Conservation (phyloP, 257 asterid species). For the Jaltomata sinuosa region DNA sequence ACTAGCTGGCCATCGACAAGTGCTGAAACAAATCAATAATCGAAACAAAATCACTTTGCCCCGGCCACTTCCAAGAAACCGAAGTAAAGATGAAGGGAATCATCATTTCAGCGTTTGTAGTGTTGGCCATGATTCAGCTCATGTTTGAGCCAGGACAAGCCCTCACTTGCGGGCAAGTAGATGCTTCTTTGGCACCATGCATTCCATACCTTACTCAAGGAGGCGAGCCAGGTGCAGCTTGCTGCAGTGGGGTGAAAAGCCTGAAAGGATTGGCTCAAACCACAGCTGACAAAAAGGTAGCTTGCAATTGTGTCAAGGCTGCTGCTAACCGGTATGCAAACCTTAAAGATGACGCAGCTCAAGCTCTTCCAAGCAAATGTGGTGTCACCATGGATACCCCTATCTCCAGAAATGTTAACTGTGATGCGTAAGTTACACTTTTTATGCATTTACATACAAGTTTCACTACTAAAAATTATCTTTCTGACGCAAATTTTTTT, state of each 20-base stretch:
- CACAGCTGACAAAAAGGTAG: slow-evolving; percentile 14
- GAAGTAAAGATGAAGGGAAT: slow-evolving; percentile 8
- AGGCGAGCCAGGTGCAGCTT: slow-evolving; percentile 7
- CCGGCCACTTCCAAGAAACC: background rate
- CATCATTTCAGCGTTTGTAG: slow-evolving; percentile 4
- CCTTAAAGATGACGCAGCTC: slow-evolving; percentile 30
- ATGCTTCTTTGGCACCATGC: slow-evolving; percentile 19
- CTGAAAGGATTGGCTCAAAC: slow-evolving; percentile 17
- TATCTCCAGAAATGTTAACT: slow-evolving; percentile 30
- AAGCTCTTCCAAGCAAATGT: slow-evolving; percentile 20
- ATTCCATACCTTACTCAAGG: slow-evolving; percentile 22
- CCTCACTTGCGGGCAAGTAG: slow-evolving; percentile 27
- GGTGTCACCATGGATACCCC: slow-evolving; percentile 24
- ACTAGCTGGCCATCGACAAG: background rate
- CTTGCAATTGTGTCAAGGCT: slow-evolving; percentile 26
- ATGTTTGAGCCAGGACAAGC: slow-evolving; percentile 15
- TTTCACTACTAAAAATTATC: background rate
- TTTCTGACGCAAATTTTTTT: background rate
- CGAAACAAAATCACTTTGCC: background rate
- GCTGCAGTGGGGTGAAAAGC: slow-evolving; percentile 17
- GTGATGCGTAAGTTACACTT: slow-evolving; percentile 12
- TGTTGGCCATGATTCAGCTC: slow-evolving; percentile 5
- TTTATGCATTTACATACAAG: background rate
- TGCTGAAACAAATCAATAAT: background rate
- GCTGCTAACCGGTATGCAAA: slow-evolving; percentile 17